These are phyloP conservation scores for Russula olivacea DNA, from an alignment of 768 basidiomycete genomes.

Conservation along the genomic window DNA sequence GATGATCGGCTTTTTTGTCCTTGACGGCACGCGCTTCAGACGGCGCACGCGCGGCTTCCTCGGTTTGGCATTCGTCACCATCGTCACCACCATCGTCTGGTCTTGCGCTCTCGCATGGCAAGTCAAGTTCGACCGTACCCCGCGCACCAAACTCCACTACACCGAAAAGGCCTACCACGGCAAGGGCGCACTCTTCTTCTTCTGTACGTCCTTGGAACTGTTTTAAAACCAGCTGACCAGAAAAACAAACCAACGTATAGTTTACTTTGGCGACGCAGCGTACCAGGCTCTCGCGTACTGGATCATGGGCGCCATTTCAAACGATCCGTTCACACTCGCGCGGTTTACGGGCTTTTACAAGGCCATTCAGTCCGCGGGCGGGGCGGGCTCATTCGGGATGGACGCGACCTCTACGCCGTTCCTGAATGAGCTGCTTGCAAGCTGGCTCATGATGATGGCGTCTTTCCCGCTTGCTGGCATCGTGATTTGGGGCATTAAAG, in stretches of 20 bases:
- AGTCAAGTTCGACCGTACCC: slow-evolving; percentile 34
- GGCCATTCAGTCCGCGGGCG: slow-evolving; percentile 35
- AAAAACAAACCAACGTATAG: slow-evolving; percentile 24
- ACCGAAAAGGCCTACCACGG: slow-evolving; percentile 32
- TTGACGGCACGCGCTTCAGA: slow-evolving; percentile 33
- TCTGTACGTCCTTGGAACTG: slow-evolving; percentile 30
- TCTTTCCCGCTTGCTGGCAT: slow-evolving; percentile 34
- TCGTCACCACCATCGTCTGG: slow-evolving; percentile 36
- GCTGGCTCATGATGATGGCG: slow-evolving; percentile 34
- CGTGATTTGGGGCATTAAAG: slow-evolving; percentile 35
- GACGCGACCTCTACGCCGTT: slow-evolving; percentile 41
- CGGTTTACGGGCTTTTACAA: slow-evolving; percentile 43
- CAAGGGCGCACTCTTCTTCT: slow-evolving; percentile 38
- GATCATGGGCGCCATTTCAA: slow-evolving; percentile 40
- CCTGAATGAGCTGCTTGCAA: slow-evolving; percentile 38
- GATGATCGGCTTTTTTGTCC: slow-evolving; percentile 37
- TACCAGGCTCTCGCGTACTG: slow-evolving; percentile 38
- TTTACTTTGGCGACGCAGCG: slow-evolving; percentile 36
- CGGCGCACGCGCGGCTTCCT: slow-evolving; percentile 38
- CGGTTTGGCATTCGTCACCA: slow-evolving; percentile 34
- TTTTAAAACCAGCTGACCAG: neutral
- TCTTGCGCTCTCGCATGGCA: slow-evolving; percentile 37
- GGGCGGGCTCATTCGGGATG: slow-evolving; percentile 41
- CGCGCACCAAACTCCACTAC: slow-evolving; percentile 29
- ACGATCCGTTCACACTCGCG: slow-evolving; percentile 42